These are phyloP conservation scores for Papiliotrema flavescens DNA, from an alignment of 1,284 basidiomycete genomes.

Conservation along the genomic window DNA sequence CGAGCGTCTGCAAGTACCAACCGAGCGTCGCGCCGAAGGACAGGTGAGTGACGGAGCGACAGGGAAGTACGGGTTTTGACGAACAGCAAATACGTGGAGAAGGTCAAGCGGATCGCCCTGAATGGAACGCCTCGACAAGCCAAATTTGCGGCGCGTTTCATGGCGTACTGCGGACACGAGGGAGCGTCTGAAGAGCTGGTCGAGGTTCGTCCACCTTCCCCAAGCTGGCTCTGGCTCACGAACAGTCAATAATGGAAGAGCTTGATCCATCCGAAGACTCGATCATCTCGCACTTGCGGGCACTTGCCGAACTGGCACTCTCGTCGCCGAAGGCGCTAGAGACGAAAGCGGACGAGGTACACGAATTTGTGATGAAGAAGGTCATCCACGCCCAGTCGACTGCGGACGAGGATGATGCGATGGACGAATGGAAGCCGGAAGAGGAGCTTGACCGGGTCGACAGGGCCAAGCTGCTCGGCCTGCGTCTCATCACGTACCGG, in stretches of 20 bases:
- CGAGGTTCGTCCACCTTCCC: slow-evolving; percentile 56
- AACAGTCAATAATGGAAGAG: slow-evolving; percentile 50
- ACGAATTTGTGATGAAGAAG: slow-evolving; percentile 66
- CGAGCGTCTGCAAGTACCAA: slow-evolving; percentile 63
- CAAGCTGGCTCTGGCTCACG: background rate
- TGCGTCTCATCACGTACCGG: slow-evolving; percentile 77
- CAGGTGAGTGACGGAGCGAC: slow-evolving; percentile 55
- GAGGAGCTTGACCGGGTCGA: slow-evolving; percentile 53
- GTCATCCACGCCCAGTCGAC: slow-evolving; percentile 60
- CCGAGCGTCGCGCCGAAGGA: slow-evolving; percentile 59
- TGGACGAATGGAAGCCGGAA: slow-evolving; percentile 70
- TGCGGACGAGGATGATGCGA: slow-evolving; percentile 49
- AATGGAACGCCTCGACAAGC: slow-evolving; percentile 66
- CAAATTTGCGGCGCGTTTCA: slow-evolving; percentile 80
- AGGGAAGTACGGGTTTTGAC: background rate
- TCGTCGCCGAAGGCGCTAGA: slow-evolving; percentile 71
- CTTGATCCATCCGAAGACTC: slow-evolving; percentile 58
- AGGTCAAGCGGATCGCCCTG: slow-evolving; percentile 60
- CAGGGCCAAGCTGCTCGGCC: slow-evolving; percentile 65
- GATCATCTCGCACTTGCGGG: slow-evolving; percentile 65
- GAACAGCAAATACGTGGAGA: slow-evolving; percentile 53
- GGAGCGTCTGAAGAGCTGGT: slow-evolving; percentile 59
- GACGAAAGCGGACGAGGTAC: slow-evolving; percentile 66
- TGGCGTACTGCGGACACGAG: slow-evolving; percentile 61
- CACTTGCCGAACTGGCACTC: slow-evolving; percentile 70